Evolutionary conservation across 169 alveolate species (phyloP).

Genomic region (Blepharisma undulans): DNA sequence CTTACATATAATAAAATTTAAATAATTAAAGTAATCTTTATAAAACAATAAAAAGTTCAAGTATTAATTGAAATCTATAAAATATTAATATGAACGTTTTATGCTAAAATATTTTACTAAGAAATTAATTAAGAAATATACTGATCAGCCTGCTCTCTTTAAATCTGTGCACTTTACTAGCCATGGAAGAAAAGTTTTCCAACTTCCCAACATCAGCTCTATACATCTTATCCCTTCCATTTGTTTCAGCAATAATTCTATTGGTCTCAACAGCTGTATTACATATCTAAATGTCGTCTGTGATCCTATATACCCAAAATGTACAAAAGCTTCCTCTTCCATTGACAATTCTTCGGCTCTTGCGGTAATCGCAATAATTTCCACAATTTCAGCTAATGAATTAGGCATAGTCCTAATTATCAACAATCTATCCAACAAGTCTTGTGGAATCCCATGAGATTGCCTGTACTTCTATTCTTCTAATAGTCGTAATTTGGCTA

Average conservation of each 20-base stretch:
- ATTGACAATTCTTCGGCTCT: slow-evolving; percentile 94
- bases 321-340: slow-evolving; percentile 94
- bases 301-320: slow-evolving; percentile 96
- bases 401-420: slow-evolving; percentile 98
- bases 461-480: slow-evolving; percentile 98
- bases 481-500: slow-evolving; percentile 94
- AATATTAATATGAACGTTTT: no score
- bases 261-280: slow-evolving; percentile 95
- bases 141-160: slow-evolving; percentile 91
- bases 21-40: no score
- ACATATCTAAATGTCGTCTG: slow-evolving; percentile 94
- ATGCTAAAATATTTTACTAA: no score
- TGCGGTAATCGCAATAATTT: slow-evolving; percentile 96
- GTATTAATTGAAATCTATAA: no score
- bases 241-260: slow-evolving; percentile 92
- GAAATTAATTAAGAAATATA: slow-evolving; percentile 77
- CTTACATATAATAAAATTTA: no score
- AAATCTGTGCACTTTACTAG: slow-evolving; percentile 94
- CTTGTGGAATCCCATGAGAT: slow-evolving; percentile 99
- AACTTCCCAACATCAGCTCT: slow-evolving; percentile 94
- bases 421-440: slow-evolving; percentile 96
- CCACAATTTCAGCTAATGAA: slow-evolving; percentile 90
- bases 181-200: slow-evolving; percentile 96
- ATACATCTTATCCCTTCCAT: slow-evolving; percentile 89
- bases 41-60: no score